Base-by-base conservation (phyloP, 805 yeast genomes). In the Candida tallmaniae region DNA sequence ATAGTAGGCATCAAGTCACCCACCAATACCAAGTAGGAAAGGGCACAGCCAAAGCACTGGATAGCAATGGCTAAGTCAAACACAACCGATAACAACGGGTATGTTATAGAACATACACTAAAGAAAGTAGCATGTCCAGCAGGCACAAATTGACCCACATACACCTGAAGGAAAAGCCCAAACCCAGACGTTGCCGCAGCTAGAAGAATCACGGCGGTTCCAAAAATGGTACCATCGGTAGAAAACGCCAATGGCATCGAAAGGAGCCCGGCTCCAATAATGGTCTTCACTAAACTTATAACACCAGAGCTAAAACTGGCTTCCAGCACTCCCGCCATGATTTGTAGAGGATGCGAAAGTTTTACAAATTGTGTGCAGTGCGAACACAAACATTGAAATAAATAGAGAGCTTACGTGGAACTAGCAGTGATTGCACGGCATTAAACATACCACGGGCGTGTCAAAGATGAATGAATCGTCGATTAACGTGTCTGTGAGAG, bases 1-100 rank as follows among this genome's bases (percentile, higher is more conserved):
- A 82, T 72, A 36, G 79, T 76, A 4, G 90, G 90, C 68, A 83
- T 74, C 35, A 84, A 61, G 51, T 83, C 93, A 10, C 93, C 93
- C 32, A 83, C 75, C 32, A 84, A 70, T n/a, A 84, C 84, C 39
- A 84, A 53, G 48, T 84, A 84, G 23, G 80, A 72, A n/a, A 84
- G 65, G 4, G 81, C 80, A 22, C 81, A 88, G 18, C 94, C 94
- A 58, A 80, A 84, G 53, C 90, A 82, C 58, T 84, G 89, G 29
- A 82, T 64, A 23, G 81, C 75, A 54, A 84, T 82, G 21, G 87
- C 83, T 16, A 80, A 56, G 54, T 84, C 93, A 50, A 83, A 84
- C n/a, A 82, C 48, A 5, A 83, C 70, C 4, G 83, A 68, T 19
- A 82, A 55, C 13, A 66, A 68, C 1, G 93, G 93, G 46, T 82